Evolutionary conservation across 2,329 filamentous ascomycete species (phyloP), one percentile per base, ranked within the genome.

Genomic region (Aschersonia sp.): DNA sequence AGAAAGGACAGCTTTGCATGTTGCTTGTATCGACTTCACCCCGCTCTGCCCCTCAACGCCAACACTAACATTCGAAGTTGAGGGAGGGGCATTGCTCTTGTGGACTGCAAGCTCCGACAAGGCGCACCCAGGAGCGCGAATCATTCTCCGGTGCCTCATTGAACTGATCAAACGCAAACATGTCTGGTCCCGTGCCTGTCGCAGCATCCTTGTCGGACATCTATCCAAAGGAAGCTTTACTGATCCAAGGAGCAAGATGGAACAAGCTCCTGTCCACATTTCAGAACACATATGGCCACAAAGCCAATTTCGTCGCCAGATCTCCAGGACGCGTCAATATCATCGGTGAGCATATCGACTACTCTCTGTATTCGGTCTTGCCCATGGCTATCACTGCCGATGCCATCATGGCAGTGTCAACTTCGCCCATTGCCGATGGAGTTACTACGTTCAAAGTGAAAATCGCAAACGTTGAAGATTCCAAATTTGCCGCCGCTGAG

Each of bases 341-440:
- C 60, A 95, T 98, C 62, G 92, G 92, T 64, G 92, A 98, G 74
- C 92, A 98, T 70, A 95, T 98, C 59, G 92, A 98, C 70, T 98
- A 98, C 70, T 95, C 87, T 11, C 78, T 98, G 22, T 98, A 97
- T 71, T 83, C 92, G 56, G 89, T 95, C 50, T 74, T 98, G 30
- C 92, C 92, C 46, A 95, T 95, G 80, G 92, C 90, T 52, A 88
- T 97, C 55, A 87, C 85, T 5, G 85, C 87, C 52, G 92, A 98
- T 65, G 83, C 88, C 49, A 76, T 98, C 50, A 77, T 98, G 59
- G 92, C 90, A 46, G 85, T 95, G 39, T 75, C 63, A 57, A 68
- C 73, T 48, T 72, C 73, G 31, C 64, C 74, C 41, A 61, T 69
- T 5, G 67, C 72, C 6, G 67, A 70, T 5, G 64, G 65, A 32